Evolutionary conservation across 805 yeast genomes (phyloP), one percentile per base, ranked within the genome.

Genomic region (Candida maesae): DNA sequence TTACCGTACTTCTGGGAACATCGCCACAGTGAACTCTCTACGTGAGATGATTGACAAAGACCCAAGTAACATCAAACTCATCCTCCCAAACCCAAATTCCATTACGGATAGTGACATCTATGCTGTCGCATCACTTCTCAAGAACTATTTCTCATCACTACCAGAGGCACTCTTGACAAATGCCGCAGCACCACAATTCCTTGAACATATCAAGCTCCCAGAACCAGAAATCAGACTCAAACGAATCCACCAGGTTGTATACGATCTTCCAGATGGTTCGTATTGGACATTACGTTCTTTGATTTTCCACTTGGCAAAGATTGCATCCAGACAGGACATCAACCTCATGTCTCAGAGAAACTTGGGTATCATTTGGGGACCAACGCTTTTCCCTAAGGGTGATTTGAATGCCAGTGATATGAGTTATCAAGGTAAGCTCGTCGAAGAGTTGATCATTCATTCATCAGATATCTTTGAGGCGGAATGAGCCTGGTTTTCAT

Each of bases 341-440:
- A 88, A 89, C 59, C 74, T 93, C 58, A 93, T 93, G 99, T 79
- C 79, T 35, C 71, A 81, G 43, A 81, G 82, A 55, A 82, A 84
- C 45, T 63, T 93, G 53, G 86, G 95, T 35, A 86, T 87, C 29
- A 89, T 91, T 28, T 93, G 99, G 99, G 96, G 97, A 0, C 95
- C 96, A 15, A 85, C 86, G 2, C 65, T 93, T 38, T 73, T 93
- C 60, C 75, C 81, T 15, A 78, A 80, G 35, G 84, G 78, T 52
- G 78, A 76, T 42, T 74, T 76, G 18, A 81, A 79, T 45, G 76
- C 79, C 4, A 85, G 81, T 48, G 96, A 80, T 55, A 77, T 85
- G 67, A 81, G 82, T 41, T 78, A 74, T 50, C 87, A 85, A 62
- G 82, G 86, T 33, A 74, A 75, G 42, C 84, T 88, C 4, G 77